Evolutionary conservation across 169 alveolate species (phyloP).

Genomic region (Plasmodium inui): DNA sequence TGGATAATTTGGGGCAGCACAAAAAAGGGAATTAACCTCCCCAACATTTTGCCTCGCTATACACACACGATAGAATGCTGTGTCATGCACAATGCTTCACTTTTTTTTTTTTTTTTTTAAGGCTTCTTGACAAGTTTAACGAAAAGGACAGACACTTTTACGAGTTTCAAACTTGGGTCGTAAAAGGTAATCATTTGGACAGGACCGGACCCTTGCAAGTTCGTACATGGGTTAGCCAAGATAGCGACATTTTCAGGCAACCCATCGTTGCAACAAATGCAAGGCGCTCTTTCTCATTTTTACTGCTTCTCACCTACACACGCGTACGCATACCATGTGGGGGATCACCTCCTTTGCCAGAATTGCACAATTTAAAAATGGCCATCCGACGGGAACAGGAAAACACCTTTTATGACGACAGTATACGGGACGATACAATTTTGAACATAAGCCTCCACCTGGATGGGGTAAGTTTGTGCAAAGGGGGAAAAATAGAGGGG

Average conservation of each 20-base stretch:
- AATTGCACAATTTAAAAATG: constrained; percentile 32
- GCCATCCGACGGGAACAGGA: constrained; percentile 26
- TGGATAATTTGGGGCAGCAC: neutral
- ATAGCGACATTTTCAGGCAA: neutral
- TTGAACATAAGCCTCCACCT: constrained; percentile 31
- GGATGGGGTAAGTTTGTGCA: constrained; percentile 33
- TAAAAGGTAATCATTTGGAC: constrained; percentile 10
- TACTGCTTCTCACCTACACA: neutral
- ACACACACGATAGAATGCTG: neutral
- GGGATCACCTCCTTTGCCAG: neutral
- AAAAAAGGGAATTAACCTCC: neutral
- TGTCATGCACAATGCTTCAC: neutral
- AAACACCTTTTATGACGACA: constrained; percentile 20
- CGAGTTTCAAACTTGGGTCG: constrained; percentile 40
- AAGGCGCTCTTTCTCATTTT: neutral
- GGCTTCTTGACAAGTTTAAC: constrained; percentile 43
- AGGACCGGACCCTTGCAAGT: neutral
- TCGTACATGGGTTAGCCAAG: neutral
- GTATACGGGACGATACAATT: constrained; percentile 19
- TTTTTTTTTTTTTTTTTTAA: neutral
- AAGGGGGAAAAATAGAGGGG: neutral
- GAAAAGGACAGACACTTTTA: constrained; percentile 65
- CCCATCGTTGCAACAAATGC: neutral
- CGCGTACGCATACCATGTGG: neutral
- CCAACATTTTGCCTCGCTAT: neutral